phyloP scores from a whole-genome alignment of 345 rosid species.

The Eucalyptus albens region DNA sequence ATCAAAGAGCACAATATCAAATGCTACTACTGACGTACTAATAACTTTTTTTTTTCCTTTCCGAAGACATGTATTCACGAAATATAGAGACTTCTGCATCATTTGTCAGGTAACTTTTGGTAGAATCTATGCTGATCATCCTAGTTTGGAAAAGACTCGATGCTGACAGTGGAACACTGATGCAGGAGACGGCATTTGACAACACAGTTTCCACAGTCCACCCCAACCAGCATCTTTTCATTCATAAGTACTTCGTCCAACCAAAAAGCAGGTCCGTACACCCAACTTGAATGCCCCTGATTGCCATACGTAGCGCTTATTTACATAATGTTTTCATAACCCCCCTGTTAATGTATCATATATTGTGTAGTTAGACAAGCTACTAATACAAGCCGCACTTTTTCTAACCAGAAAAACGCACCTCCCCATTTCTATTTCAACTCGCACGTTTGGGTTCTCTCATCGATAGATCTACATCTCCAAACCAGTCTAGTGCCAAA shows the following conservation, averaged over 20 bases:
- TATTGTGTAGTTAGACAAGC: not conserved
- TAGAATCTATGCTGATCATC: not conserved
- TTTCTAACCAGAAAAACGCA: slow-evolving; percentile 23
- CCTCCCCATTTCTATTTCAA: slow-evolving; percentile 41
- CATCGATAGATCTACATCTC: slow-evolving; percentile 33
- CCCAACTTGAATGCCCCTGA: not conserved
- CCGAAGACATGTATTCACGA: not conserved
- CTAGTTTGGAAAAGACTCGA: not conserved
- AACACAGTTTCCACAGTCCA: slow-evolving; percentile 14
- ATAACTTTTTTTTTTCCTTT: not conserved
- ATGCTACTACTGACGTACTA: not conserved
- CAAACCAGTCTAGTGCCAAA: slow-evolving; percentile 3
- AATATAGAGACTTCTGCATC: not conserved
- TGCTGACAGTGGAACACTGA: not conserved
- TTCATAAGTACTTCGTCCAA: slow-evolving; percentile 10
- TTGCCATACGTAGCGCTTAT: not conserved
- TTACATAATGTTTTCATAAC: not conserved
- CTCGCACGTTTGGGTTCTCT: slow-evolving; percentile 39
- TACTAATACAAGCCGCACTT: not conserved
- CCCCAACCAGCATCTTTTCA: slow-evolving; percentile 14
- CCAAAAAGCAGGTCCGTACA: slow-evolving; percentile 14
- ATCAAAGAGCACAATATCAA: not conserved
- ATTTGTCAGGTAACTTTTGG: not conserved
- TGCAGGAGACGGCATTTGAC: slow-evolving; percentile 13
- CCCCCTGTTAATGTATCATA: not conserved